Evolutionary conservation across 306 rosid genomes (phyloP), one percentile per base, ranked within the genome.

Genomic region (Gynostemma pentaphyllum): DNA sequence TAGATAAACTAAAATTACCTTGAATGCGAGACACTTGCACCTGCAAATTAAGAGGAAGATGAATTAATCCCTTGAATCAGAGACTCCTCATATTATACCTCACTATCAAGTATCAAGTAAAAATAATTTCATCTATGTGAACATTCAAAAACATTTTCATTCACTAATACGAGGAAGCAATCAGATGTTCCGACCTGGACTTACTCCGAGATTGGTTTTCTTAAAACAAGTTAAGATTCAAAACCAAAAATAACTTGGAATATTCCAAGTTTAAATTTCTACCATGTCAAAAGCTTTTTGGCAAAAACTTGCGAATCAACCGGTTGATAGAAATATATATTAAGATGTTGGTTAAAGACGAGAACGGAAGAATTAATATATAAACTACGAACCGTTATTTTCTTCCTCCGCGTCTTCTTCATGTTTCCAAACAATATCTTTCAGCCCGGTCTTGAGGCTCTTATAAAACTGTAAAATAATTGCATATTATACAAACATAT

Each of bases 361-460:
- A 34, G 44, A 55, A 56, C 63, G 4, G 63, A 18, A 56, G 48
- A 42, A 42, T 36, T 39, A 22, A 37, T 37, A 13, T 19, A 28
- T 12, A 1, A 21, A 60, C 22, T 45, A 82, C 87, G 51, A 71
- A 82, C 91, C 85, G 12, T 23, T 26, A 18, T 49, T 69, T 56
- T 78, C 81, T 77, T 69, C 83, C 40, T 73, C 87, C 22, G 63
- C 73, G 44, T 80, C 81, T 3, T 77, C 91, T 9, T 39, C 66
- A 6, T 82, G 77, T 79, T 57, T 82, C 91, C 91, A 85, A 39
- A 85, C 87, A 16, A 85, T 69, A 50, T 85, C 91, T 66, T 82
- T 80, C 73, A 85, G 82, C 57, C 80, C 79, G 27, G 77, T 60
- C 7, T 79, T 28, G 9, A 78, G 79, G 50, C 26, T 79, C 62